Base-by-base conservation (phyloP, 1,284 basidiomycete genomes). In the Moesziomyces globuligerus region DNA sequence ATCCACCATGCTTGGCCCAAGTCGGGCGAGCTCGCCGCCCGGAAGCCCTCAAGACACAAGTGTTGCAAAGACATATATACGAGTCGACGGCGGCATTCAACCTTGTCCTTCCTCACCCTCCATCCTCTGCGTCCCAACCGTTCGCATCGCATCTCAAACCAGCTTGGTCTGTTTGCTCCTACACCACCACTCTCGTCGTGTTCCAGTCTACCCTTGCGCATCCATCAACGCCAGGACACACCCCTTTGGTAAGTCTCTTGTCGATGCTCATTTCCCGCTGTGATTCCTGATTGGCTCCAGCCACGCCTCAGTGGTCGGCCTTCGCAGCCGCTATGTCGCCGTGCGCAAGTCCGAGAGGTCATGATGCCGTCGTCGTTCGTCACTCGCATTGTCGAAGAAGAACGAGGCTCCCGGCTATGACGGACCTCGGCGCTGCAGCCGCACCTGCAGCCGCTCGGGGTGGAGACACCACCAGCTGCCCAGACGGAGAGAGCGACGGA, bases 51-150 rank as follows among this genome's bases (percentile, higher is more conserved):
- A 38, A 65, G 50, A 57, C 45, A 53, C 61, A 53, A 57, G 61
- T 65, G 61, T 53, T 57, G 46, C 54, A 38, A 65, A 65, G 29
- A 48, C 61, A 65, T 65, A 65, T 65, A 65, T 65, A 65, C 54
- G 46, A 65, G 26, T 41, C 23, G 26, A 43, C 6, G n/a, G 17
- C 17, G 13, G 23, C 13, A 47, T 48, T n/a, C 45, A 38, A 25
- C 32, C 38, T 50, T 42, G 17, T 40, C 48, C 29, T 34, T 23
- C 25, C 32, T 29, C 37, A 25, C 34, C 28, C 54, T 28, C 39
- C 54, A 53, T 65, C 47, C 32, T 36, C 40, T 40, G 23, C 20
- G 18, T 17, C 13, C 18, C 18, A 40, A 1, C 25, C 40, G 25
- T 42, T 11, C 24, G 36, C 24, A 40, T 32, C 32, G 21, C 38